Conservation (phyloP, 2,329 filamentous ascomycete genomes). For the Dactylonectria estremocensis region DNA sequence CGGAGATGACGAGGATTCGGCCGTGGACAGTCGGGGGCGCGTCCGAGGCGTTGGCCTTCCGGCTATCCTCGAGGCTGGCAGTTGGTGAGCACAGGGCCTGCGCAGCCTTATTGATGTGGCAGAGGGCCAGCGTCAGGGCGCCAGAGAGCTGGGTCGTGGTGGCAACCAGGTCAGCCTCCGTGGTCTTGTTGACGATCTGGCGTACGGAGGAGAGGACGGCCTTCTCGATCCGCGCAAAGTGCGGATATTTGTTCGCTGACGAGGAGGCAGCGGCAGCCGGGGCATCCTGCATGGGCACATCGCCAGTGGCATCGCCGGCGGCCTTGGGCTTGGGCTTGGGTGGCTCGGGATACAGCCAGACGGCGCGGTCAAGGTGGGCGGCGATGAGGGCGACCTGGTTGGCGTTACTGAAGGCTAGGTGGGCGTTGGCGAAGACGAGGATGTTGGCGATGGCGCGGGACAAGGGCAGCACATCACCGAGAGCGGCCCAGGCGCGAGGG, state of each 20-base stretch:
- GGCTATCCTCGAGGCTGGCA: conserved; percentile 55
- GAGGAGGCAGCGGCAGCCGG: conserved; percentile 53
- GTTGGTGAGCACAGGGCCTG: conserved; percentile 75
- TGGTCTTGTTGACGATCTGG: conserved; percentile 80
- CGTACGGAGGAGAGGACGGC: conserved; percentile 83
- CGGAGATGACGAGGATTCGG: conserved; percentile 90
- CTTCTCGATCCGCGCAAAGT: conserved; percentile 89
- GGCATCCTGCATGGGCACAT: conserved; percentile 72
- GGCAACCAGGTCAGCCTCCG: conserved; percentile 74
- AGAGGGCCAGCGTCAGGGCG: conserved; percentile 89
- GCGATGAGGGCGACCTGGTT: conserved; percentile 95
- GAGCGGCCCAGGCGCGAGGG: conserved; percentile 90
- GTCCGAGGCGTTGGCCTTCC: conserved; percentile 51
- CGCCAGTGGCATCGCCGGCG: conserved; percentile 58
- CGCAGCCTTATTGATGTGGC: conserved; percentile 89
- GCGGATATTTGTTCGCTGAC: conserved; percentile 91
- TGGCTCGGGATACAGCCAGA: conserved; percentile 86
- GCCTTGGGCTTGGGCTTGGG: conserved; percentile 47
- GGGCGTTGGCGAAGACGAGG: conserved; percentile 96
- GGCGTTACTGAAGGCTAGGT: conserved; percentile 92
- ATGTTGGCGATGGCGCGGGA: conserved; percentile 89
- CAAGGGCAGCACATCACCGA: conserved; percentile 82
- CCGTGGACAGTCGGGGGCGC: conserved; percentile 54
- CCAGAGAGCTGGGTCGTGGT: conserved; percentile 92
- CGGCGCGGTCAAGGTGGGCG: conserved; percentile 87